Conservation (phyloP, 495 filamentous ascomycete species). For the Xylaria curta region DNA sequence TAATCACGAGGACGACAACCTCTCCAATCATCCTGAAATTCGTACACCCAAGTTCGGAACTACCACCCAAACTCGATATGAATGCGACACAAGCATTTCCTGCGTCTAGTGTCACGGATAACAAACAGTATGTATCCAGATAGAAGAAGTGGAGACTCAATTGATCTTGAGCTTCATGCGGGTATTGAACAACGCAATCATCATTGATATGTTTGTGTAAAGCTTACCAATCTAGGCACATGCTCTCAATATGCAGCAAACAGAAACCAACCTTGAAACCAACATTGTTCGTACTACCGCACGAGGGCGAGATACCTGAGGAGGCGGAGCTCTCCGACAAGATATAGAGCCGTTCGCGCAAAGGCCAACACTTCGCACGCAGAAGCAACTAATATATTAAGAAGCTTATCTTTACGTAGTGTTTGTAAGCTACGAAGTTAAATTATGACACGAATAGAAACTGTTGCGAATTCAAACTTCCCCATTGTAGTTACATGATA, state of each 20-base stretch:
- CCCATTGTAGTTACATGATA: neutral
- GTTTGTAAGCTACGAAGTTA: neutral
- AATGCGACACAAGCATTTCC: neutral
- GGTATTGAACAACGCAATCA: neutral
- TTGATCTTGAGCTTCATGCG: neutral
- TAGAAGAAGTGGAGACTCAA: neutral
- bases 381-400: neutral
- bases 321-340: neutral
- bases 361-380: neutral
- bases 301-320: neutral
- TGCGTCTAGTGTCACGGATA: no score
- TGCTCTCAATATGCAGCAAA: neutral
- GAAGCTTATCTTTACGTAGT: neutral
- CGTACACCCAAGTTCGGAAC: neutral
- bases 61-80: neutral
- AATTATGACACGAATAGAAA: neutral
- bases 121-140: neutral
- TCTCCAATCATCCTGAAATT: conserved; percentile 1
- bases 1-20: neutral
- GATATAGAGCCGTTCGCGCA: neutral
- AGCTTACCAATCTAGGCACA: neutral
- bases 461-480: neutral
- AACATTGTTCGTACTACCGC: neutral
- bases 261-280: neutral
- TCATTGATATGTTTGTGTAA: neutral